phyloP scores from a whole-genome alignment of 768 basidiomycete species.

The Pholiota conissans region DNA sequence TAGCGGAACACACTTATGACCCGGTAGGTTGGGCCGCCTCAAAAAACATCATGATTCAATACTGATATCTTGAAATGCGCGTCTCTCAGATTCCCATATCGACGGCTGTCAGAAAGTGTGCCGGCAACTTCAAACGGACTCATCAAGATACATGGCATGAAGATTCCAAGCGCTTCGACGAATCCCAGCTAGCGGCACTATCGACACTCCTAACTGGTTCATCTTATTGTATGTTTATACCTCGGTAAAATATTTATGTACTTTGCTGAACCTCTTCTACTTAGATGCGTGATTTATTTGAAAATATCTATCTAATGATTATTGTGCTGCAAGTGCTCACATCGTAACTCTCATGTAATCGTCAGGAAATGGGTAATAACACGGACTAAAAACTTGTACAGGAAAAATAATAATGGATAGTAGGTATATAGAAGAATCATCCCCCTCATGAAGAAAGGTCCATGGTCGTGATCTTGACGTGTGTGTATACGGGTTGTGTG shows the following conservation, averaged over 20 bases:
- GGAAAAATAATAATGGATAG: constrained; percentile 2
- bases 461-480: not conserved
- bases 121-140: constrained; percentile 77
- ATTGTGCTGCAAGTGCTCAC: not conserved
- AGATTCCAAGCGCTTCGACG: constrained; percentile 82
- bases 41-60: too few relatives aligned
- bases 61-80: too few relatives aligned
- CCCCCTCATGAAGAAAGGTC: constrained; percentile 3
- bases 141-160: constrained; percentile 91
- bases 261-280: too few relatives aligned
- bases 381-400: constrained; percentile 8
- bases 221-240: constrained; percentile 63
- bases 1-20: constrained; percentile 85
- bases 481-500: not conserved
- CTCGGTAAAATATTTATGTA: not conserved
- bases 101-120: constrained; percentile 79
- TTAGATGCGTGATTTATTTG: constrained; percentile 1
- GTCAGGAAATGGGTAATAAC: constrained; percentile 1
- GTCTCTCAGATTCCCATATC: constrained; percentile 72
- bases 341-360: not conserved
- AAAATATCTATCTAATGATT: not conserved
- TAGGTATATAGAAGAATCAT: constrained; percentile 10
- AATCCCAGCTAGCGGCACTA: constrained; percentile 80
- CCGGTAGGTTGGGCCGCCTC: constrained; percentile 47
- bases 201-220: constrained; percentile 86